Base-by-base conservation (phyloP, 2,329 filamentous ascomycete genomes). In the Incumbomyces delicatus region DNA sequence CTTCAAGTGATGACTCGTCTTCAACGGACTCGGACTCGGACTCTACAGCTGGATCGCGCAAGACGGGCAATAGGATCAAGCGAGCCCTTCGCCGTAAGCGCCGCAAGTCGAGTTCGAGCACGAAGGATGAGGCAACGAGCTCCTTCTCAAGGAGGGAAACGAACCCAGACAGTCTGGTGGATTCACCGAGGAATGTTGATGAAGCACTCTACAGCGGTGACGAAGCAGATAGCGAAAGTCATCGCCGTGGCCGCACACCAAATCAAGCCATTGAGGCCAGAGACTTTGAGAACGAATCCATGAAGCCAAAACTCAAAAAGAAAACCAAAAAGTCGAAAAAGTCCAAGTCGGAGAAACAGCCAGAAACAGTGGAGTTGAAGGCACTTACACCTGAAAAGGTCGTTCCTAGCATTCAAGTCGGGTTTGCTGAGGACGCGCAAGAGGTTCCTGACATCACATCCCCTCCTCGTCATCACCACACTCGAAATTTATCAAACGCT, bases 31-130 rank as follows among this genome's bases (percentile, higher is more conserved):
- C 22, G n/a, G n/a, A n/a, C n/a, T 85, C 83, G 0, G 84, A 85
- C 50, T 74, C 74, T 41, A 80, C 79, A 5, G 77, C 75, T 2
- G 77, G 75, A 30, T 87, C 83, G 1, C 78, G 80, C 51, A 87
- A 82, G 1, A 85, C 87, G 12, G 80, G 83, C 2, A 85, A 83
- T 60, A 80, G 80, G 47, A 78, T 94, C 63, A 87, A 81, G 64
- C 76, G 83, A 55, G 85, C 83, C 18, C 81, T 94, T 57, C 82
- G 80, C 49, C 73, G 76, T 39, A 75, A 81, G 44, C 78, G 78
- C 58, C 81, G 85, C 64, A 94, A 90, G 71, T 89, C 84, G 0
- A 90, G 83, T 55, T 72, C 76, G 30, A 79, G 79, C 58, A 88
- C 81, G 18, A 77, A 77, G 50, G 83, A 86, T 12, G 78, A 73